Evolutionary conservation across 2,329 filamentous ascomycete species (phyloP).

Genomic region (Colletotrichum eremochloae): DNA sequence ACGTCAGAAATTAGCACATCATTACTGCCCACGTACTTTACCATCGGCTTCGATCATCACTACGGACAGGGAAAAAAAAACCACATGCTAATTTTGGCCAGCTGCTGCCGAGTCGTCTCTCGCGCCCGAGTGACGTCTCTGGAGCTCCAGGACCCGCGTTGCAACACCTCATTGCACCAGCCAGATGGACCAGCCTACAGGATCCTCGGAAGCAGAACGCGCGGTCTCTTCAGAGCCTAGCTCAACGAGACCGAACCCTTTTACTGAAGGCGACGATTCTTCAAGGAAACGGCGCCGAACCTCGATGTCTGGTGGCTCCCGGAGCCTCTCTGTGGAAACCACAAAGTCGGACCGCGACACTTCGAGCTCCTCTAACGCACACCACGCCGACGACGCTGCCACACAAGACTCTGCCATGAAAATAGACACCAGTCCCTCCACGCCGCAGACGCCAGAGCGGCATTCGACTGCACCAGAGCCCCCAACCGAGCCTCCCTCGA

Average conservation of each 20-base stretch:
- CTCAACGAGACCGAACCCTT: slow-evolving; percentile 74
- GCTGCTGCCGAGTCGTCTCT: slow-evolving; percentile 67
- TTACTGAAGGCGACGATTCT: slow-evolving; percentile 68
- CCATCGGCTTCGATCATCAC: slow-evolving; percentile 43
- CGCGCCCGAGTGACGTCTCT: slow-evolving; percentile 65
- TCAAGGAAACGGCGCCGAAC: slow-evolving; percentile 74
- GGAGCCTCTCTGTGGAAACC: slow-evolving; percentile 65
- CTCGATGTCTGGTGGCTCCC: slow-evolving; percentile 65
- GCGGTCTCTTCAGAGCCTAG: slow-evolving; percentile 73
- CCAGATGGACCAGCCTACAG: slow-evolving; percentile 68
- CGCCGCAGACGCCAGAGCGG: slow-evolving; percentile 60
- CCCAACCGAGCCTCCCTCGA: slow-evolving; percentile 62
- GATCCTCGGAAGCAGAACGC: slow-evolving; percentile 67
- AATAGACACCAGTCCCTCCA: slow-evolving; percentile 55
- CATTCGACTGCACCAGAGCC: slow-evolving; percentile 50
- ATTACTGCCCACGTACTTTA: slow-evolving; percentile 32
- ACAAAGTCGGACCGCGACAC: slow-evolving; percentile 50
- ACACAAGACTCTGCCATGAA: slow-evolving; percentile 55
- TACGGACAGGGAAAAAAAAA: slow-evolving; percentile 44
- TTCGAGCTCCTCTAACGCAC: slow-evolving; percentile 50
- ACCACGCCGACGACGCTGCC: slow-evolving; percentile 44
- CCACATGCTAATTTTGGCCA: slow-evolving; percentile 71
- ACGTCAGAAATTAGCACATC: slow-evolving; percentile 46
- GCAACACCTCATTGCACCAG: slow-evolving; percentile 53
- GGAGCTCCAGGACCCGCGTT: slow-evolving; percentile 60